Percentiles rank a stretch among this genome's conserved stretches.
Evolutionary conservation across 352 stramenopile genomes (phyloP).

Genomic region (Phytopythium aichiense): DNA sequence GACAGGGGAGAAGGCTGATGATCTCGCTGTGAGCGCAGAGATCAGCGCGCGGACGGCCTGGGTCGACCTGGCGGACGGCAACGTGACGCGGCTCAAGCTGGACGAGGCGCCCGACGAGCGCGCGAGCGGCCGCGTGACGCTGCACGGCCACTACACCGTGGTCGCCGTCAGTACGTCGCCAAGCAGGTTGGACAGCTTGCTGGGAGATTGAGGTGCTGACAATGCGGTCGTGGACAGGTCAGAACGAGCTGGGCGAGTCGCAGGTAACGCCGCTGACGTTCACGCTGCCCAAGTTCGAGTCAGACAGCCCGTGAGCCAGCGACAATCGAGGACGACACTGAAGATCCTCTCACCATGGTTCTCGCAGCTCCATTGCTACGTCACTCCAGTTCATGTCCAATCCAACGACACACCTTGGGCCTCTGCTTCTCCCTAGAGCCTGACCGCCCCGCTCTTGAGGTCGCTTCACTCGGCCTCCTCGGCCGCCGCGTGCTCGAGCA

Average conservation of each 20-base stretch:
- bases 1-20: neutral
- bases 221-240: conserved; percentile 14
- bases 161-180: conserved; percentile 47
- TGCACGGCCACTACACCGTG: conserved; percentile 40
- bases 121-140: conserved; percentile 38
- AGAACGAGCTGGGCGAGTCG: conserved; percentile 29
- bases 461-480: neutral
- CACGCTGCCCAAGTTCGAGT: conserved; percentile 19
- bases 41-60: conserved; percentile 28
- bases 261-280: conserved; percentile 34
- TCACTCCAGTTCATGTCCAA: neutral
- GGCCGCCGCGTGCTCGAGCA: conserved; percentile 12
- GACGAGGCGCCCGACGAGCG: conserved; percentile 32
- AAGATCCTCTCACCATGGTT: neutral
- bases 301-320: neutral
- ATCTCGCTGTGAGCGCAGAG: conserved; percentile 21
- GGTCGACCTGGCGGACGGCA: conserved; percentile 52
- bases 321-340: neutral
- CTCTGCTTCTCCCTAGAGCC: neutral
- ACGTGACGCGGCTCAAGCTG: conserved; percentile 38
- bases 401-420: neutral
- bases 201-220: neutral
- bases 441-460: neutral
- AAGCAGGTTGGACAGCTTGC: neutral
- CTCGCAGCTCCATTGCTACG: neutral